phyloP scores from a whole-genome alignment of 2,329 filamentous ascomycete genomes.

The Aureobasidium sp. region DNA sequence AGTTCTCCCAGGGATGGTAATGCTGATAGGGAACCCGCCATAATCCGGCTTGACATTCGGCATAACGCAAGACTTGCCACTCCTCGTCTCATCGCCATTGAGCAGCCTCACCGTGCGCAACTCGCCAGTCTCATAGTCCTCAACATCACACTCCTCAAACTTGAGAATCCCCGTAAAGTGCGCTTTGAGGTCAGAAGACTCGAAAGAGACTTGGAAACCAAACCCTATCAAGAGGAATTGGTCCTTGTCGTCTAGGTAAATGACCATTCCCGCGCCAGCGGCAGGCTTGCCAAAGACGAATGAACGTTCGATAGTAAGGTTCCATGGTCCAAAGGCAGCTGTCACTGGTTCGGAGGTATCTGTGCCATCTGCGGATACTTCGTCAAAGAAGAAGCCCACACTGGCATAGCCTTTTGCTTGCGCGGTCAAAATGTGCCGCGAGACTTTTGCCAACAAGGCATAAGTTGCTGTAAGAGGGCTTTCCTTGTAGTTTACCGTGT shows the following conservation, averaged over 20 bases:
- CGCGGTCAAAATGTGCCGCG: conserved; percentile 34
- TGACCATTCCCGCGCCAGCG: conserved; percentile 38
- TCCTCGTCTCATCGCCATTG: conserved; percentile 42
- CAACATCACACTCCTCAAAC: conserved; percentile 37
- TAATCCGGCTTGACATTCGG: conserved; percentile 51
- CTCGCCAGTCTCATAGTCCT: conserved; percentile 31
- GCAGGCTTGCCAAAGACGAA: conserved; percentile 42
- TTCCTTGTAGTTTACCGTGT: conserved; percentile 32
- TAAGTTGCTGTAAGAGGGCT: conserved; percentile 36
- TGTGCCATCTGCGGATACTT: conserved; percentile 25
- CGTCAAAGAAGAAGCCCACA: conserved; percentile 41
- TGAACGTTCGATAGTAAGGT: conserved; percentile 36
- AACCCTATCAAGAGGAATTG: conserved; percentile 41
- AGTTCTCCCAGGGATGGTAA: conserved; percentile 48
- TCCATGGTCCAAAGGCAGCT: conserved; percentile 30
- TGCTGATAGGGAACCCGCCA: conserved; percentile 49
- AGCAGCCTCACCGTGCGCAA: conserved; percentile 33
- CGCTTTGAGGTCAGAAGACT: conserved; percentile 25
- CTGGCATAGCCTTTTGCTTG: conserved; percentile 29
- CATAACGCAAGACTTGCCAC: conserved; percentile 47
- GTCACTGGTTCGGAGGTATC: conserved; percentile 28
- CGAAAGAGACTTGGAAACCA: conserved; percentile 37
- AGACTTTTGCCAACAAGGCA: conserved; percentile 31
- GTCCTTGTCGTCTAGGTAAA: conserved; percentile 31
- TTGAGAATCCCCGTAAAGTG: conserved; percentile 39